Conservation (phyloP, 257 asterid genomes). For the Oldenlandia corymbosa region DNA sequence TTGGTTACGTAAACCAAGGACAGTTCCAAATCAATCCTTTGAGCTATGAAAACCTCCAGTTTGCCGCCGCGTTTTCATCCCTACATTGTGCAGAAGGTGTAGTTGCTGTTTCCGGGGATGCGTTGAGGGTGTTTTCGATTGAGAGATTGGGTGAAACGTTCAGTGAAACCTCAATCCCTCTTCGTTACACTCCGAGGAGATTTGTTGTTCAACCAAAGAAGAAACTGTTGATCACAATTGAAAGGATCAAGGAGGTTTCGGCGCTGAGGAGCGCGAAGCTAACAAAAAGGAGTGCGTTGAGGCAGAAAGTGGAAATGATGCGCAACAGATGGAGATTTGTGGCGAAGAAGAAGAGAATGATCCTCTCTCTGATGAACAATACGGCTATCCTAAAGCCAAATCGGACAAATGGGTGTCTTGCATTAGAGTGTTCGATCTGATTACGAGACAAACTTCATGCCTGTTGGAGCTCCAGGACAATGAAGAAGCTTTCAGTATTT, state of each 20-base stretch:
- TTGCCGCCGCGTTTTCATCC: conserved; percentile 94
- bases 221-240: conserved; percentile 77
- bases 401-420: conserved; percentile 95
- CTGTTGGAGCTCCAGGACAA: conserved; percentile 96
- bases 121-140: conserved; percentile 86
- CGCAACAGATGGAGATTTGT: conserved; percentile 80
- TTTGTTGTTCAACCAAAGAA: conserved; percentile 81
- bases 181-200: conserved; percentile 95
- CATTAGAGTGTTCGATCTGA: conserved; percentile 91
- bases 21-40: conserved; percentile 93
- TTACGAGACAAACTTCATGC: conserved; percentile 76
- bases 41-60: conserved; percentile 90
- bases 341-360: conserved; percentile 70
- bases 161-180: conserved; percentile 81
- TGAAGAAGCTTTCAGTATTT: conserved; percentile 97
- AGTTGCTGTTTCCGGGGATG: conserved; percentile 97
- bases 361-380: conserved; percentile 92
- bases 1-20: conserved; percentile 96
- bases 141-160: conserved; percentile 97
- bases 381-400: conserved; percentile 99
- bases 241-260: conserved; percentile 97
- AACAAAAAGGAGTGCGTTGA: conserved; percentile 80
- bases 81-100: conserved; percentile 99
- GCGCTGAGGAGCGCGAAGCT: conserved; percentile 97
- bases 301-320: conserved; percentile 67